Base-by-base conservation (phyloP, 1,284 basidiomycete species). In the Cryptococcus sp. region DNA sequence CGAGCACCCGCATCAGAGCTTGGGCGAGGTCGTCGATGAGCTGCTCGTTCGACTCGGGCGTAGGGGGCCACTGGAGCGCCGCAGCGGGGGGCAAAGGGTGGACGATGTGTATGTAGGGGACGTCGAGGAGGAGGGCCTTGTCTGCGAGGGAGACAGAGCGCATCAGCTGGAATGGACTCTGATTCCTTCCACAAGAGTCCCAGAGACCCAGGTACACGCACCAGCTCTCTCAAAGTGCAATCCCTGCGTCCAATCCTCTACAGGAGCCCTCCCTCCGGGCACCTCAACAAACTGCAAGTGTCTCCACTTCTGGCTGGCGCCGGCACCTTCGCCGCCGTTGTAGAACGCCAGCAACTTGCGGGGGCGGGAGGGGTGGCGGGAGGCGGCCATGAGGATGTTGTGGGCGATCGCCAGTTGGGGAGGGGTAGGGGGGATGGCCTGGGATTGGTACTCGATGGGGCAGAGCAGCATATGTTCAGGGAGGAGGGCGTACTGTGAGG, bases 281-380 rank as follows among this genome's bases (percentile, higher is more conserved):
- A 85, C 72, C 18, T 87, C 85, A 33, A 93, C 77, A 60, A 92
- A 86, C 73, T 94, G 91, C 20, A 93, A 68, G 71, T 94, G 91
- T 66, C 93, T 89, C 77, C 92, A 91, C 1, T 82, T 80, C 77
- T 94, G 91, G 72, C 88, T 91, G 8, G 91, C 90, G 37, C 91
- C 91, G 57, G 88, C 91, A 46, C 83, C 80, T 47, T 84, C 80
- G 4, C 90, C 90, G 64, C 89, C 88, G 62, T 94, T 94, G 75
- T 91, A 94, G 77, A 93, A 93, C 0, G 87, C 88, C 56, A 93
- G 83, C 57, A 87, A 79, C 37, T 78, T 80, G 20, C 63, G 52
- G 2, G 69, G 65, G 49, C 78, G 80, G 9, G 82, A 82, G 3
- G 80, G 79, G 67, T 84, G 83, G 39, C 81, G 81, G 9, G 61